Evolutionary conservation across 306 rosid genomes (phyloP).

Genomic region (Cicer chorassanicum): DNA sequence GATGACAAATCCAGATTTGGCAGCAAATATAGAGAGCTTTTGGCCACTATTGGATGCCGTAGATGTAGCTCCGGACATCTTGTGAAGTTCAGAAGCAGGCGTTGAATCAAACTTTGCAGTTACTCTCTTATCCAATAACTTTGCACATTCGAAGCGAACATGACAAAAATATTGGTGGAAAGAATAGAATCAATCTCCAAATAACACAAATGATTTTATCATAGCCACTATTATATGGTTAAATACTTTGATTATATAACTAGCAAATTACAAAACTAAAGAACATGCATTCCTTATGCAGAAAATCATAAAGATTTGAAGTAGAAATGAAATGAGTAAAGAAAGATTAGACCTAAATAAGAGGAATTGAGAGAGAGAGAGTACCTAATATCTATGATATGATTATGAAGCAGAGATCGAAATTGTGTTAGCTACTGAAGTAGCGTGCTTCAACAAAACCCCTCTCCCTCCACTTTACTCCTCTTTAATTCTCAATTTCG

Average conservation of each 20-base stretch:
- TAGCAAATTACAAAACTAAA: neutral
- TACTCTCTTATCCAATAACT: constrained; percentile 52
- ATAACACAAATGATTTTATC: constrained; percentile 9
- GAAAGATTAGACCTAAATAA: neutral
- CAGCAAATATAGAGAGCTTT: constrained; percentile 77
- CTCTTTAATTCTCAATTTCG: too few relatives aligned
- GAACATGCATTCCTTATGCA: neutral
- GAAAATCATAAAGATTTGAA: constrained; percentile 17
- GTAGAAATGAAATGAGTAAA: neutral
- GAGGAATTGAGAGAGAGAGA: neutral
- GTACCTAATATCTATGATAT: neutral
- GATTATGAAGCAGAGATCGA: neutral
- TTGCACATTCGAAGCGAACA: neutral
- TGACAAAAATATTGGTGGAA: neutral
- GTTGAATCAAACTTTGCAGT: constrained; percentile 54
- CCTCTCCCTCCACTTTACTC: too few relatives aligned
- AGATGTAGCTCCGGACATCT: constrained; percentile 69
- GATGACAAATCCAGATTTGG: constrained; percentile 89
- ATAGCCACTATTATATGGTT: neutral
- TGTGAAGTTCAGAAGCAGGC: constrained; percentile 55
- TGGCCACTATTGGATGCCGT: constrained; percentile 54
- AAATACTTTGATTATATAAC: constrained; percentile 16
- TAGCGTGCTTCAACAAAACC: too few relatives aligned
- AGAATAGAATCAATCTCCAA: constrained; percentile 36
- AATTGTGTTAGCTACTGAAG: neutral